Conservation (phyloP, 2,329 filamentous ascomycete genomes). For the Boeremia lycopersici region DNA sequence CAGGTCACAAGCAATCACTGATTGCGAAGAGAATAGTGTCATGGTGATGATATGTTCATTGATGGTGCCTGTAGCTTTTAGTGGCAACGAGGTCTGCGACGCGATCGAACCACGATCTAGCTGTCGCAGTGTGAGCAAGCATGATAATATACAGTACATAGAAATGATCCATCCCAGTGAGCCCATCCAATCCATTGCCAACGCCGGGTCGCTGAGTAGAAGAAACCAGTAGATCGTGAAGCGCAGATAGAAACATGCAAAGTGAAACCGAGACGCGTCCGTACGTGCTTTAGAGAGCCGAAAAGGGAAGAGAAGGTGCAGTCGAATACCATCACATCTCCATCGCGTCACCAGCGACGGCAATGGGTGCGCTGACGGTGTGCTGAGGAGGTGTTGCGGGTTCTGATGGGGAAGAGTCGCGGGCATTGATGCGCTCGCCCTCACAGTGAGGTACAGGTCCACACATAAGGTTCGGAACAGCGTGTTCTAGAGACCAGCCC, state of each 20-base stretch:
- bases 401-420: constrained; percentile 42
- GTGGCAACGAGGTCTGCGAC: constrained; percentile 29
- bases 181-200: constrained; percentile 37
- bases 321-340: constrained; percentile 36
- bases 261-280: constrained; percentile 30
- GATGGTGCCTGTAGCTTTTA: constrained; percentile 16
- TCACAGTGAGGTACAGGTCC: constrained; percentile 45
- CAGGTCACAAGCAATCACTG: neutral
- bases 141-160: constrained; percentile 42
- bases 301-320: constrained; percentile 20
- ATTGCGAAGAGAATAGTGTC: neutral
- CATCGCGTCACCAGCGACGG: constrained; percentile 42
- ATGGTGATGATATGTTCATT: constrained; percentile 8
- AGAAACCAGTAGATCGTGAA: constrained; percentile 34
- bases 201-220: constrained; percentile 42
- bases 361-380: constrained; percentile 23
- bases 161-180: constrained; percentile 34
- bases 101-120: constrained; percentile 45
- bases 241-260: constrained; percentile 28
- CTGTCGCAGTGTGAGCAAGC: constrained; percentile 38
- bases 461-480: constrained; percentile 45
- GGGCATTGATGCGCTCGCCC: constrained; percentile 47
- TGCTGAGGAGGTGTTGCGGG: constrained; percentile 32
- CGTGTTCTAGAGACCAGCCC: constrained; percentile 47
- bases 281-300: constrained; percentile 25